These are phyloP conservation scores for Calonectria fujianensis DNA, from an alignment of 2,329 filamentous ascomycete genomes.

Conservation along the genomic window DNA sequence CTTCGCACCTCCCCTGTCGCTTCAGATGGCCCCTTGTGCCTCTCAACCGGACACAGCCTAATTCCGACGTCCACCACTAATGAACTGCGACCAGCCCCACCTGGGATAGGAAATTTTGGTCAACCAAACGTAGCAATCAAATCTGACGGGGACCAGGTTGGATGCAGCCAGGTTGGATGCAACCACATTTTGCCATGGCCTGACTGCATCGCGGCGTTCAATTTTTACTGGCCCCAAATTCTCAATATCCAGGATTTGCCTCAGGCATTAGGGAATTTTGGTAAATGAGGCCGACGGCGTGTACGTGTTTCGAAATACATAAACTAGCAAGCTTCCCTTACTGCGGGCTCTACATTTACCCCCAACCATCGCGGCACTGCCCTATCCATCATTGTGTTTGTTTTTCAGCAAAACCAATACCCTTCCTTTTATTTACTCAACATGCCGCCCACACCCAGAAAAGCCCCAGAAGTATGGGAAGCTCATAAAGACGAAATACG, in stretches of 20 bases:
- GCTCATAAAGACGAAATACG: background rate
- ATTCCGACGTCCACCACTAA: too few species aligned
- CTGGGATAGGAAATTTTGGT: slow-evolving; percentile 10
- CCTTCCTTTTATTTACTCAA: background rate
- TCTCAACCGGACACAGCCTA: background rate
- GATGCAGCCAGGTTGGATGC: background rate
- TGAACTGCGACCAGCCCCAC: background rate
- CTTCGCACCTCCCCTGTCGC: background rate
- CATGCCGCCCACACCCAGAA: background rate
- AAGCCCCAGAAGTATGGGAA: background rate
- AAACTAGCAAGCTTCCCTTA: background rate
- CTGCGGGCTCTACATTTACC: background rate
- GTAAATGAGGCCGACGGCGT: background rate
- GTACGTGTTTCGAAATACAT: background rate
- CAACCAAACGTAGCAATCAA: background rate
- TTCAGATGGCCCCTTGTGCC: background rate
- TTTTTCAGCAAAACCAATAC: background rate
- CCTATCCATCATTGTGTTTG: background rate
- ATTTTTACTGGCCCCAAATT: background rate
- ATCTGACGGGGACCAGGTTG: background rate
- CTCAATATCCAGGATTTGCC: background rate
- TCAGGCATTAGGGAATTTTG: background rate
- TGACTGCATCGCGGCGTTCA: background rate
- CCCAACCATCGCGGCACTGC: background rate
- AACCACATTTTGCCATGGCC: background rate